These are phyloP conservation scores for Pyracantha coccinea DNA, from an alignment of 331 rosid species.

Conservation along the genomic window DNA sequence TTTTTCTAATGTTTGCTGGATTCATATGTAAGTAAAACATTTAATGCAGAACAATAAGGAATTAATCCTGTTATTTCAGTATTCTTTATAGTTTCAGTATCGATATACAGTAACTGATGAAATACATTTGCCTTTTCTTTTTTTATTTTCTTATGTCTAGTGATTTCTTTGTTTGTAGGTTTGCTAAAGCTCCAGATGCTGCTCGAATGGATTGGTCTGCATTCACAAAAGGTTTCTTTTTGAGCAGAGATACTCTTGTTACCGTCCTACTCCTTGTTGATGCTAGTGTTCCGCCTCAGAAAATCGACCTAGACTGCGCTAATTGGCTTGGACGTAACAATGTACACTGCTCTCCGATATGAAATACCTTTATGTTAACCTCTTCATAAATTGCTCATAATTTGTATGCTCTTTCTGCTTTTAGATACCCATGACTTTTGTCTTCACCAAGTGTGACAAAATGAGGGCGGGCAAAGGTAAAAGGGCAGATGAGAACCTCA, in stretches of 20 bases:
- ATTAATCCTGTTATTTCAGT: not conserved
- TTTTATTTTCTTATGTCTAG: not conserved
- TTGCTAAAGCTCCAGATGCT: constrained; percentile 73
- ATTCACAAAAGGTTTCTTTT: constrained; percentile 83
- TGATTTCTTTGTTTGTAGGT: not conserved
- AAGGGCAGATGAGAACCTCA: constrained; percentile 64
- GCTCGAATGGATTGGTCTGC: constrained; percentile 81
- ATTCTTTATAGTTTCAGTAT: not conserved
- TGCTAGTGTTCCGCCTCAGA: constrained; percentile 89
- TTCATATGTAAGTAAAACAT: not conserved
- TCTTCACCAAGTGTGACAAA: constrained; percentile 86
- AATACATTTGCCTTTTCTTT: not conserved
- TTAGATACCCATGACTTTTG: constrained; percentile 58
- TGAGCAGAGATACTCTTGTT: constrained; percentile 60
- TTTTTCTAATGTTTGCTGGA: not conserved
- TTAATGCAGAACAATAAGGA: not conserved
- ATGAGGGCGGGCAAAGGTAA: constrained; percentile 58
- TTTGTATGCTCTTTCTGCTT: constrained; percentile 1
- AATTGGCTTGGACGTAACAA: constrained; percentile 88
- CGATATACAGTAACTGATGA: not conserved
- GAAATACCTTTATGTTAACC: not conserved
- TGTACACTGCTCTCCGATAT: constrained; percentile 25
- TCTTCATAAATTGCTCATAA: not conserved
- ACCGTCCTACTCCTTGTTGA: constrained; percentile 72
- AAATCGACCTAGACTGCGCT: constrained; percentile 77